Base-by-base conservation (phyloP, 192 early-diverging fungal genomes). In the Phycomyces blakesleeanus region DNA sequence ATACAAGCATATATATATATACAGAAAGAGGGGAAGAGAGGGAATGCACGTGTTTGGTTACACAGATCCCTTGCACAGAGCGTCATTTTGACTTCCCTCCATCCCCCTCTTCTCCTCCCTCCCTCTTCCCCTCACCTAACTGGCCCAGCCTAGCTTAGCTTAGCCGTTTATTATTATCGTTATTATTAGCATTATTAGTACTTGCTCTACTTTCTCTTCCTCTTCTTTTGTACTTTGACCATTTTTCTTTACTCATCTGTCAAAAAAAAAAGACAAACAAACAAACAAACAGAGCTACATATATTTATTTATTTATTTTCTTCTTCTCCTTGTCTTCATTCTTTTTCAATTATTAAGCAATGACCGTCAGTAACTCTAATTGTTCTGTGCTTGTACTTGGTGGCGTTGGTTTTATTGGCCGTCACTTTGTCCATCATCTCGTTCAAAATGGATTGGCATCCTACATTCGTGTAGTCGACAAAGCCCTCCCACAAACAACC, bases 371-470 rank as follows among this genome's bases (percentile, higher is more conserved):
- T 15, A 78, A 68, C 70, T 40, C 69, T 22, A 47, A 37, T 24
- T 58, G 15, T 58, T 78, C 81, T 50, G 85, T 93, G 42, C 83
- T 93, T 29, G 75, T 92, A 37, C 85, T 92, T 29, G 92, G 93
- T 29, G 93, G 92, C 20, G 81, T 89, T 55, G 92, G 92, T 37
- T 93, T 94, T 65, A 84, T 94, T 49, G 92, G 93, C 38, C 83
- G 93, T 57, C 85, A 90, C 70, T 79, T 94, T 49, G 83, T 92
- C 37, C 58, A 81, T 52, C 84, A 88, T 61, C 67, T 95, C 29
- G 67, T 90, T 10, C 78, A 86, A 21, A 83, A 90, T 64, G 70
- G 88, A 39, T 73, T 92, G 16, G 87, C 83, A 8, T 66, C 67
- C 18, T 61, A 54, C 57, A 79, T 94, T 61, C 72, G 91, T 20